Conservation (phyloP, 2,329 filamentous ascomycete species). For the Penicillium psychrosexuale region DNA sequence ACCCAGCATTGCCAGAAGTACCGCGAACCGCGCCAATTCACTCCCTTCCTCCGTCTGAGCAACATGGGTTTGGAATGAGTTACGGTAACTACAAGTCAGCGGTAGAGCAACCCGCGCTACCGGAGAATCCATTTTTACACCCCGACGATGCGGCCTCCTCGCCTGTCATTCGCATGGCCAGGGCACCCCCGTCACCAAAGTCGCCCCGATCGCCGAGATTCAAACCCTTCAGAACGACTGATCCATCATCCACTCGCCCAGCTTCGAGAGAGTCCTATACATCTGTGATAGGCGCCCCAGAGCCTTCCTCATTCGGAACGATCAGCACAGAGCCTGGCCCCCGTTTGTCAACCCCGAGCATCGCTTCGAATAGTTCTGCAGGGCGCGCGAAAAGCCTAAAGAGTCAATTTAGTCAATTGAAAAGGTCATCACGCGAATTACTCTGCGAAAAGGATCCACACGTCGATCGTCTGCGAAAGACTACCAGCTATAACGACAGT, state of each 20-base stretch:
- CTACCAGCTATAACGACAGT: slow-evolving; percentile 35
- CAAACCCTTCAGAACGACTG: slow-evolving; percentile 51
- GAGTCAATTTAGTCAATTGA: slow-evolving; percentile 33
- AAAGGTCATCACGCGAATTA: slow-evolving; percentile 38
- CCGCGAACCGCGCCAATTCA: slow-evolving; percentile 26
- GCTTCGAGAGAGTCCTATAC: slow-evolving; percentile 39
- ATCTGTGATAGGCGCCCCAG: slow-evolving; percentile 33
- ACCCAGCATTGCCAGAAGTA: slow-evolving; percentile 22
- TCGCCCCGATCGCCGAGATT: slow-evolving; percentile 38
- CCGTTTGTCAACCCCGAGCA: slow-evolving; percentile 38
- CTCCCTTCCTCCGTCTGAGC: slow-evolving; percentile 29
- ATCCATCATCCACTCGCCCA: slow-evolving; percentile 32
- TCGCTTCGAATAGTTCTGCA: slow-evolving; percentile 40
- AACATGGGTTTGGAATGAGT: slow-evolving; percentile 64
- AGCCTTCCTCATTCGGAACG: slow-evolving; percentile 39
- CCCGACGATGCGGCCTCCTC: slow-evolving; percentile 59
- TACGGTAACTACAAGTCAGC: slow-evolving; percentile 62
- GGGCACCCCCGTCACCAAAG: slow-evolving; percentile 75
- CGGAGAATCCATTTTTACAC: slow-evolving; percentile 50
- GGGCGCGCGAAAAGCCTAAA: slow-evolving; percentile 39
- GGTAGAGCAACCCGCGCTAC: slow-evolving; percentile 45
- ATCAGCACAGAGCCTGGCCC: slow-evolving; percentile 42
- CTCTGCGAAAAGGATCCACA: slow-evolving; percentile 34
- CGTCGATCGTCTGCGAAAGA: slow-evolving; percentile 34
- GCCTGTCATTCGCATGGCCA: slow-evolving; percentile 76